Evolutionary conservation across 768 basidiomycete genomes (phyloP), one percentile per base, ranked within the genome.

Genomic region (Fomitopsis pulvina): DNA sequence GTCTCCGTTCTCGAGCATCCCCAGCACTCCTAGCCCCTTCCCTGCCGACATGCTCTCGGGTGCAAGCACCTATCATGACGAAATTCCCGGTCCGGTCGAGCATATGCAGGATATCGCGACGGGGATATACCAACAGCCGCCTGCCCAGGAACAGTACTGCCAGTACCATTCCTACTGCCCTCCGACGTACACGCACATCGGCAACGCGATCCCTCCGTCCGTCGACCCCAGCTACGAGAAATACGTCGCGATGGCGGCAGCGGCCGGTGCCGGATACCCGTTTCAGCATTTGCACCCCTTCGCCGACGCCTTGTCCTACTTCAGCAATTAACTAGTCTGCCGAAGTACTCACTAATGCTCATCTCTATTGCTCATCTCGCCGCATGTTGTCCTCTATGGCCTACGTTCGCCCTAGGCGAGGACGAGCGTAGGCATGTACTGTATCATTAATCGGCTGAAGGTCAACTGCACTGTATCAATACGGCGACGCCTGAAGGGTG

Each of bases 1-100:
- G n/a, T 61, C 62, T 7, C 62, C 60, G 30, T 34, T 57, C 41
- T 60, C 59, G 22, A 60, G 59, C 48, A 55, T 57, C 42, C 63
- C 63, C n/a, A 52, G 51, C 27, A 61, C 63, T 8, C 60, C 60
- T 25, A 57, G 54, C 37, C 29, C 39, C 10, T 21, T 22, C 44
- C 18, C 44, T 12, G 32, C 29, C 45, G 22, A 47, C 49, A n/a
- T 45, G 29, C 18, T 30, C 28, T 32, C 41, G 16, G 4, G 24
- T 4, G 28, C 26, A 27, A 5, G 21, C 22, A 8, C 8, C 7
- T 50, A 41, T 21, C 25, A 41, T 4, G 22, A 3, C 41, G 22
- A 4, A 11, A 20, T 42, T 21, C 14, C 34, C 14, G 14, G 7
- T 4, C 34, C 14, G 34, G 18, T 42, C 9, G 41, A 42, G 11